Percentiles rank a stretch among this genome's conserved stretches.
Conservation (phyloP, 192 early-diverging fungal species). For the Geranomyces michiganensis region DNA sequence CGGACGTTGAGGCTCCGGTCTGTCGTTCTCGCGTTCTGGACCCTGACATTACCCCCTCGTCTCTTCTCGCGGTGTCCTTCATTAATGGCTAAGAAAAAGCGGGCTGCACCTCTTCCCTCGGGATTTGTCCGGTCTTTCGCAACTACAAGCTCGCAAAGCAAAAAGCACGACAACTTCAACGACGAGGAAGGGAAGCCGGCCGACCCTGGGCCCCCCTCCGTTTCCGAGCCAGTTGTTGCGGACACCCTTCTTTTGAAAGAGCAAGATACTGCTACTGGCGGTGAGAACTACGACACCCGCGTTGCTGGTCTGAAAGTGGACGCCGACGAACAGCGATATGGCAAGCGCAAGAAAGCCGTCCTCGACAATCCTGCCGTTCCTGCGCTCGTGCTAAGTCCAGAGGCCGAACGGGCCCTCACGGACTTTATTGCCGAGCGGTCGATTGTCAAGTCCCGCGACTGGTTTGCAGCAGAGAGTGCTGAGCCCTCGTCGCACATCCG, state of each 20-base stretch:
- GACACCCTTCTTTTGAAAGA: neutral
- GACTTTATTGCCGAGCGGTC: slow-evolving; percentile 6
- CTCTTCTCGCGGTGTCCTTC: too few species aligned
- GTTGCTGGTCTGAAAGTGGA: slow-evolving; percentile 15
- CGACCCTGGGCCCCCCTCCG: too few species aligned
- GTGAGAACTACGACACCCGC: neutral
- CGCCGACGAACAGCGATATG: neutral
- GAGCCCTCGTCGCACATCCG: slow-evolving; percentile 5
- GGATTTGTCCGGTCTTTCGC: slow-evolving; percentile 3
- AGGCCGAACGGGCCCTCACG: slow-evolving; percentile 3
- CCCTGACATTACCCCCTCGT: too few species aligned
- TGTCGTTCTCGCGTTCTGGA: too few species aligned
- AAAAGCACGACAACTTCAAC: neutral
- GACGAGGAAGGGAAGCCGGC: too few species aligned
- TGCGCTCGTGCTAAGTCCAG: neutral
- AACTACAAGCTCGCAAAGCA: slow-evolving; percentile 16
- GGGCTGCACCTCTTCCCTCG: slow-evolving; percentile 1
- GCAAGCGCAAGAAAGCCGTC: neutral
- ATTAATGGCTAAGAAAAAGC: slow-evolving; percentile 25
- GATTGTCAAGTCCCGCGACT: slow-evolving; percentile 11
- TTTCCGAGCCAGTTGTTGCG: neutral
- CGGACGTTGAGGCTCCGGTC: too few species aligned
- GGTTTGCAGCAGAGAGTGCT: slow-evolving; percentile 3
- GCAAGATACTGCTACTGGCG: neutral
- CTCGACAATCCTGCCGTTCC: slow-evolving; percentile 6